Evolutionary conservation across 768 basidiomycete species (phyloP).

Genomic region (Terana coerulea): DNA sequence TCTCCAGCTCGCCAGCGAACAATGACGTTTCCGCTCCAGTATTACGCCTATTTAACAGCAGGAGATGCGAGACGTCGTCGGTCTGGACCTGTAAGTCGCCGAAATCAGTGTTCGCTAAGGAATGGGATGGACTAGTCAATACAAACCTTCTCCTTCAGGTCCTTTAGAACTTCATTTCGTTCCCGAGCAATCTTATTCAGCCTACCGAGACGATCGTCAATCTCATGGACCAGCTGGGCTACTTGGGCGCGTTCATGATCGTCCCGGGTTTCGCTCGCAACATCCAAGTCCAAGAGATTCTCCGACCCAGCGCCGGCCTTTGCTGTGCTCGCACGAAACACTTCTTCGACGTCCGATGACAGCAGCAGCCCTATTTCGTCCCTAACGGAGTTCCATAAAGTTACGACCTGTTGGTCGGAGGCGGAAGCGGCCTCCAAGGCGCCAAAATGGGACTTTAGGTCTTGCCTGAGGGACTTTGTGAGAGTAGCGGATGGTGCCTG

Average conservation of each 20-base stretch:
- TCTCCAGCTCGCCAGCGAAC: slow-evolving; percentile 92
- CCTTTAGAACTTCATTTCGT: slow-evolving; percentile 82
- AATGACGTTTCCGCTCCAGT: slow-evolving; percentile 78
- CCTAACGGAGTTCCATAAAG: slow-evolving; percentile 68
- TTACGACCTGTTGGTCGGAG: slow-evolving; percentile 73
- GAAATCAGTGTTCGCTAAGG: not conserved
- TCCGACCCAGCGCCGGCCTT: slow-evolving; percentile 32
- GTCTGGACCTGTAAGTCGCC: slow-evolving; percentile 71
- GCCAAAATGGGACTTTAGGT: slow-evolving; percentile 70
- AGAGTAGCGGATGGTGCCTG: slow-evolving; percentile 77
- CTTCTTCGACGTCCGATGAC: slow-evolving; percentile 55
- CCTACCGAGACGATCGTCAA: slow-evolving; percentile 74
- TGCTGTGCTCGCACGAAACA: slow-evolving; percentile 54
- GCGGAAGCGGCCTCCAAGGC: slow-evolving; percentile 72
- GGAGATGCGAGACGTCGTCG: slow-evolving; percentile 94
- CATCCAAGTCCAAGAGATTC: slow-evolving; percentile 72
- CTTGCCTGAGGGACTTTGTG: slow-evolving; percentile 68
- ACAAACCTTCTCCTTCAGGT: slow-evolving; percentile 90
- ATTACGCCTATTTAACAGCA: slow-evolving; percentile 87
- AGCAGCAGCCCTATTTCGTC: slow-evolving; percentile 62
- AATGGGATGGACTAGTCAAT: not conserved
- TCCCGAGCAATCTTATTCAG: slow-evolving; percentile 84
- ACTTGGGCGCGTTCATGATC: slow-evolving; percentile 69
- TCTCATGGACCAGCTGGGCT: slow-evolving; percentile 59
- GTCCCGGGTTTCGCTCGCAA: slow-evolving; percentile 54